These are phyloP conservation scores for Penicillium sp. DNA, from an alignment of 2,329 filamentous ascomycete genomes.

Conservation along the genomic window DNA sequence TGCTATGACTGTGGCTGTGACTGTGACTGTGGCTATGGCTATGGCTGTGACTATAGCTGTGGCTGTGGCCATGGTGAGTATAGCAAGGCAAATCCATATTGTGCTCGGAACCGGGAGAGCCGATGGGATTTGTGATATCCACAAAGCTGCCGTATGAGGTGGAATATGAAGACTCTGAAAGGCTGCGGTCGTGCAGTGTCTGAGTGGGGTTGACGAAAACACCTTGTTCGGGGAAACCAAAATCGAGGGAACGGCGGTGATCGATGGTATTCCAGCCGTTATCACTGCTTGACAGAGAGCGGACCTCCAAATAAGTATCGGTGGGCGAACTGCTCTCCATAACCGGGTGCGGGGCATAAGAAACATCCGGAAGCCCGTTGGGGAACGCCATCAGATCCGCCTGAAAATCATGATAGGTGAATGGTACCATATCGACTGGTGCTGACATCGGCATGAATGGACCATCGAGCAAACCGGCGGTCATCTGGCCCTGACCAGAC, in stretches of 20 bases:
- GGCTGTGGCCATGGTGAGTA: slow-evolving; percentile 25
- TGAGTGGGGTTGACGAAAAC: slow-evolving; percentile 91
- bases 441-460: slow-evolving; percentile 57
- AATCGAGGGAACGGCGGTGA: slow-evolving; percentile 69
- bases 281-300: slow-evolving; percentile 81
- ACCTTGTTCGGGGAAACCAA: slow-evolving; percentile 57
- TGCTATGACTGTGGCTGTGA: slow-evolving; percentile 25
- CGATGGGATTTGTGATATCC: slow-evolving; percentile 75
- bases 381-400: slow-evolving; percentile 62
- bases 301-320: slow-evolving; percentile 78
- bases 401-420: slow-evolving; percentile 77
- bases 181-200: slow-evolving; percentile 81
- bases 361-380: slow-evolving; percentile 50
- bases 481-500: slow-evolving; percentile 63
- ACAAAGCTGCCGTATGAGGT: slow-evolving; percentile 77
- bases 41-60: slow-evolving; percentile 14
- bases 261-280: slow-evolving; percentile 86
- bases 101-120: slow-evolving; percentile 78
- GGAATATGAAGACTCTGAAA: slow-evolving; percentile 79
- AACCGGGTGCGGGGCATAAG: slow-evolving; percentile 43
- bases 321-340: slow-evolving; percentile 65
- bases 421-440: slow-evolving; percentile 64
- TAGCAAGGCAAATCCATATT: slow-evolving; percentile 58
- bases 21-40: slow-evolving; percentile 20
- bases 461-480: slow-evolving; percentile 61